Percentiles rank a stretch among this genome's conserved stretches.
phyloP scores from a whole-genome alignment of 495 filamentous ascomycete species.

The Aspergillus campestris region DNA sequence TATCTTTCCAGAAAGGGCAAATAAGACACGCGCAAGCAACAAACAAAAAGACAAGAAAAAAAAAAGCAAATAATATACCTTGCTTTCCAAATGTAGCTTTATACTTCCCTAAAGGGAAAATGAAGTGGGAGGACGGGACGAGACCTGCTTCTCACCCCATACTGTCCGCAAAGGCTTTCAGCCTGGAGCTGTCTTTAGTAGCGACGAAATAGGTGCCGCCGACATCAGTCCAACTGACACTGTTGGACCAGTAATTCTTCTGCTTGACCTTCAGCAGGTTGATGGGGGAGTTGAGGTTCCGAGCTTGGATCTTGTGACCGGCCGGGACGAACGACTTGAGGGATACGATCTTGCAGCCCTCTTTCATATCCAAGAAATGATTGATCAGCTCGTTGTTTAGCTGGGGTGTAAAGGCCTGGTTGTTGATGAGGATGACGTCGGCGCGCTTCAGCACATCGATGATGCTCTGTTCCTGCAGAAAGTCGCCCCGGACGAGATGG shows the following conservation, averaged over 20 bases:
- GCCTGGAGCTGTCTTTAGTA: conserved; percentile 60
- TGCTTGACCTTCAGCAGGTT: conserved; percentile 70
- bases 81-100: conserved; percentile 1
- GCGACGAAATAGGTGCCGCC: conserved; percentile 82
- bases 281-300: conserved; percentile 65
- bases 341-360: conserved; percentile 79
- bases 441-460: conserved; percentile 65
- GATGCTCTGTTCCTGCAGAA: conserved; percentile 65
- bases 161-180: conserved; percentile 40
- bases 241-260: conserved; percentile 67
- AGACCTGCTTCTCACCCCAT: conserved; percentile 13
- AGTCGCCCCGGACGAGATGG: conserved; percentile 76
- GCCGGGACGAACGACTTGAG: conserved; percentile 72
- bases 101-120: neutral
- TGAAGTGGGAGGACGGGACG: neutral
- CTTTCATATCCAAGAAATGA: conserved; percentile 91
- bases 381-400: conserved; percentile 80
- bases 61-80: conserved; percentile 13
- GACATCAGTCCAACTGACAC: conserved; percentile 86
- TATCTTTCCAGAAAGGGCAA: neutral
- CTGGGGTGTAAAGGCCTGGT: conserved; percentile 82
- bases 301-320: conserved; percentile 57
- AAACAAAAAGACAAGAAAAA: conserved; percentile 1
- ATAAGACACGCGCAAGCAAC: conserved; percentile 1
- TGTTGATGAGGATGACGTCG: conserved; percentile 93